Conservation (phyloP, 148 eudicot genomes). For the Chenopodium quinoa region DNA sequence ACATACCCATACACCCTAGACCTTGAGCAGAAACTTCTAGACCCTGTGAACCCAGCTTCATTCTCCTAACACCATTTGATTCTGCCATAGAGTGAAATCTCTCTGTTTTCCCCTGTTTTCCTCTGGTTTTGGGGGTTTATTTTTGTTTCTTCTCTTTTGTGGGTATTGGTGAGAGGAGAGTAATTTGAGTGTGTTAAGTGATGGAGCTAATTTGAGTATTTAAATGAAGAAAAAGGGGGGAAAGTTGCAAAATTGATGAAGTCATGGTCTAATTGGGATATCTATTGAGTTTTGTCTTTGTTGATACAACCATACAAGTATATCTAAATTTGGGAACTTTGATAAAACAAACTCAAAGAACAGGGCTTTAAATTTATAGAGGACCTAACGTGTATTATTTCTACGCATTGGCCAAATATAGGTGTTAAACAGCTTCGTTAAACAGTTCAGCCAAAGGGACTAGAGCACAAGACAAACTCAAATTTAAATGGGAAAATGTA, state of each 20-base stretch:
- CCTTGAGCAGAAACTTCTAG: slow-evolving; percentile 47
- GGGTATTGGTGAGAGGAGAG: not conserved
- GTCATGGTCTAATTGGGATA: not conserved
- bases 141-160: not conserved
- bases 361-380: too few species aligned
- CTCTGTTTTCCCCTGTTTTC: not conserved
- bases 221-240: not conserved
- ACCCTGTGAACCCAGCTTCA: slow-evolving; percentile 46
- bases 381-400: too few species aligned
- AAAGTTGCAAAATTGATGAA: not conserved
- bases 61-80: slow-evolving; percentile 25
- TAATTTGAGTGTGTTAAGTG: not conserved
- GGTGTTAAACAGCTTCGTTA: too few species aligned
- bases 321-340: too few species aligned
- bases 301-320: too few species aligned
- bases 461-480: too few species aligned
- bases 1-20: slow-evolving; percentile 54
- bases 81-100: slow-evolving; percentile 8
- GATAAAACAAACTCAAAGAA: too few species aligned
- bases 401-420: too few species aligned
- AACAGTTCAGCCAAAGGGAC: too few species aligned
- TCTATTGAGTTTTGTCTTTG: too few species aligned
- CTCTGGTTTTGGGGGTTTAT: not conserved
- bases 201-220: not conserved
- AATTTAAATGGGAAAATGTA: too few species aligned